Base-by-base conservation (phyloP, 2,329 filamentous ascomycete genomes). In the Apiospora rasikravindrae region DNA sequence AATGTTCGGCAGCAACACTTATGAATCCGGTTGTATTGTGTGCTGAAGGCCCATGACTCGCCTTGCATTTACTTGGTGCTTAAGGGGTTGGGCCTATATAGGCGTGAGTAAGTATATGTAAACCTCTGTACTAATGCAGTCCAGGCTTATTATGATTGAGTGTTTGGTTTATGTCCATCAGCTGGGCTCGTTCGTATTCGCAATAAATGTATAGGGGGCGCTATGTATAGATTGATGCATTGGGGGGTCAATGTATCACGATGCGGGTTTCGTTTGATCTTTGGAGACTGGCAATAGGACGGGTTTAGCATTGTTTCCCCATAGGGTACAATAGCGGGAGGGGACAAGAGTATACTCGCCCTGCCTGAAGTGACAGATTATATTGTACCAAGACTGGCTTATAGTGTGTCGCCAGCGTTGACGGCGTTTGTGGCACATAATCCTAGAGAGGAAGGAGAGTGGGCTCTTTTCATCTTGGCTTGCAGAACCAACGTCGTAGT, bases 401-500 rank as follows among this genome's bases (percentile, higher is more conserved):
- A n/a, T n/a, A n/a, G n/a, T n/a, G n/a, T n/a, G n/a, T n/a, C n/a
- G n/a, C n/a, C n/a, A n/a, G n/a, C n/a, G 22, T n/a, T n/a, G 4
- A 14, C 2, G 22, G 8, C 10, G 22, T 64, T 64, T 14, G 22
- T 40, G 19, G 57, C 57, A 64, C 10, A 10, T 19, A 40, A 37
- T 40, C 19, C 19, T 4, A 61, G 57, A n/a, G 57, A 14, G 19
- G 29, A 40, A 40, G 19, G 19, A 40, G 33, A n/a, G 33, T 64
- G 33, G 57, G 22, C 33, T 40, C 33, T 64, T 7, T 6, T 7
- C 19, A 64, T 64, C 57, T 64, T 64, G 57, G 57, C 57, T 40
- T 64, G 57, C 33, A 37, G 57, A 64, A 37, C 16, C 53, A 16
- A 64, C 57, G 57, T 64, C 57, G 29, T 64, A 64, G 57, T 16